phyloP scores from a whole-genome alignment of 2,329 filamentous ascomycete species.

The Pyricularia grisea region DNA sequence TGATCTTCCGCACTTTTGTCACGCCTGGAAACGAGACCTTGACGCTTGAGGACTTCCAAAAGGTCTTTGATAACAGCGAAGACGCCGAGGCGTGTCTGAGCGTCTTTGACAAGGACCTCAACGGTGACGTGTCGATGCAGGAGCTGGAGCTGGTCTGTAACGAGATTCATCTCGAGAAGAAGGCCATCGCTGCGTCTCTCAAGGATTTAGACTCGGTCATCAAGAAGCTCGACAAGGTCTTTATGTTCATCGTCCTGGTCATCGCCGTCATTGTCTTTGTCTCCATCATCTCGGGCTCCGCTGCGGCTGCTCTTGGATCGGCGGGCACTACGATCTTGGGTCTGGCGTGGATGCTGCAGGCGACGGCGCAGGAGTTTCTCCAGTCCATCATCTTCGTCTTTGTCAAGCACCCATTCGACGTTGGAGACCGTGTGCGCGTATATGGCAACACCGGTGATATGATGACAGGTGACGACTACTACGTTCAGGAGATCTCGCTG shows the following conservation, averaged over 20 bases:
- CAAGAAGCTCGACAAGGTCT: conserved; percentile 77
- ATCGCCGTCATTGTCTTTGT: conserved; percentile 81
- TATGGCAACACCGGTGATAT: conserved; percentile 81
- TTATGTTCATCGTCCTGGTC: conserved; percentile 76
- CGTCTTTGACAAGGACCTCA: conserved; percentile 95
- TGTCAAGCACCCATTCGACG: conserved; percentile 94
- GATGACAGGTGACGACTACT: conserved; percentile 83
- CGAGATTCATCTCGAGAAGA: conserved; percentile 88
- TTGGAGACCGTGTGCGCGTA: conserved; percentile 84
- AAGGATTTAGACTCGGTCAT: conserved; percentile 95
- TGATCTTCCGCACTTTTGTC: conserved; percentile 79
- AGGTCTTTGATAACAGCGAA: conserved; percentile 71
- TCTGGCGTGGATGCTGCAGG: conserved; percentile 84
- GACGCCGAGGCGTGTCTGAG: conserved; percentile 82
- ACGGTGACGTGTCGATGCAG: conserved; percentile 92
- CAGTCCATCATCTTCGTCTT: conserved; percentile 94
- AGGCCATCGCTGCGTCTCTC: conserved; percentile 86
- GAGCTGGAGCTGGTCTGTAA: conserved; percentile 89
- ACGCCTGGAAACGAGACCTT: conserved; percentile 69
- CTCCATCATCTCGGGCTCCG: conserved; percentile 79
- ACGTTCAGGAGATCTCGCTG: conserved; percentile 87
- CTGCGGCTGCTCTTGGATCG: conserved; percentile 84
- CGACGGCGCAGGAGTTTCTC: conserved; percentile 87
- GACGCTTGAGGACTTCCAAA: conserved; percentile 64
- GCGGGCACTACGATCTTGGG: conserved; percentile 82